Conservation (phyloP, 129 eudicot species). For the Sambucus nigra region DNA sequence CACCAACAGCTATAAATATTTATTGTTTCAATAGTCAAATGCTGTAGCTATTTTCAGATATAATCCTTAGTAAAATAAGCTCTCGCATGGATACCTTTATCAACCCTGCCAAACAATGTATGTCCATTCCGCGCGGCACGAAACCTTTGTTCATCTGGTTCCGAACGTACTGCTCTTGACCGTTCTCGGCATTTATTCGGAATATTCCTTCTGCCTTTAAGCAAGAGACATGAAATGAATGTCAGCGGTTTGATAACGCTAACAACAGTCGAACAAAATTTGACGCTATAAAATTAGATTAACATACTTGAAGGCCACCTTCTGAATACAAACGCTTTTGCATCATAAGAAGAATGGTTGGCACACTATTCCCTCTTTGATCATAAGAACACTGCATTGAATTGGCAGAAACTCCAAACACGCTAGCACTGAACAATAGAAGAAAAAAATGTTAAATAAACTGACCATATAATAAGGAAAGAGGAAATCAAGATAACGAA, state of each 20-base stretch:
- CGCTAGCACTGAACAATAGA: conserved; percentile 41
- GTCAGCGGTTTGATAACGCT: not conserved
- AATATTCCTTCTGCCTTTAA: conserved; percentile 91
- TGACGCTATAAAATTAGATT: not conserved
- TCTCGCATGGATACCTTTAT: conserved; percentile 47
- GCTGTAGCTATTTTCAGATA: no score
- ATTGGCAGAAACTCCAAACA: conserved; percentile 83
- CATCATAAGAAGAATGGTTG: conserved; percentile 82
- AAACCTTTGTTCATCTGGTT: conserved; percentile 73
- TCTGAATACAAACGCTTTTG: conserved; percentile 62
- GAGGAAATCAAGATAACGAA: not conserved
- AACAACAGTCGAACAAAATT: not conserved
- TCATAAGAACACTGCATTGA: conserved; percentile 92
- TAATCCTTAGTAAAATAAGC: not conserved
- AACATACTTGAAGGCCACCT: conserved; percentile 79
- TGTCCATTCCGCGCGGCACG: conserved; percentile 68
- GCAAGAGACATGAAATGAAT: conserved; percentile 1
- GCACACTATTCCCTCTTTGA: conserved; percentile 78
- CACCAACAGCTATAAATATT: no score
- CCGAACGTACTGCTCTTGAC: conserved; percentile 62
- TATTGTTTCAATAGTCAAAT: no score
- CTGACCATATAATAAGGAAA: no score
- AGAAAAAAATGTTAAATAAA: not conserved
- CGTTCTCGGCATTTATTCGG: conserved; percentile 79
- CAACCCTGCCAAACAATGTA: conserved; percentile 85